Evolutionary conservation across 371 early-diverging fungal species (phyloP).

Genomic region (Phascolomyces articulosus): DNA sequence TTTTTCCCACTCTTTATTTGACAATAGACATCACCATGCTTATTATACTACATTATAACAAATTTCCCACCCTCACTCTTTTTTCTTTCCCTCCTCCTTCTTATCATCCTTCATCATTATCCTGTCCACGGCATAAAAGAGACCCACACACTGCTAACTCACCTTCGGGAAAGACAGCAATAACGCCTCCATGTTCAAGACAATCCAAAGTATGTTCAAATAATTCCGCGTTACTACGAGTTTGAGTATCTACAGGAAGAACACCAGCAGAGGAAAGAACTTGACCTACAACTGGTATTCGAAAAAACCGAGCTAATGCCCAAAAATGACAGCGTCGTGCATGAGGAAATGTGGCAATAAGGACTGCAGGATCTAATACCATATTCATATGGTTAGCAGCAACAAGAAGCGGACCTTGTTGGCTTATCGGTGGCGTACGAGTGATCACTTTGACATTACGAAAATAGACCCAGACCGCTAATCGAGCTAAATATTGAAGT

Average conservation of each 20-base stretch:
- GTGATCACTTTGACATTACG: conserved; percentile 49
- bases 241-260: conserved; percentile 59
- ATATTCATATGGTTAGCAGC: conserved; percentile 63
- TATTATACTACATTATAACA: too few species aligned
- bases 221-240: conserved; percentile 54
- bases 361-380: conserved; percentile 60
- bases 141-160: too few species aligned
- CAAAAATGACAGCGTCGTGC: conserved; percentile 59
- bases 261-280: conserved; percentile 53
- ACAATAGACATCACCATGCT: too few species aligned
- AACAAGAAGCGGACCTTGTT: conserved; percentile 42
- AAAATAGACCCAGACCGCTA: conserved; percentile 52
- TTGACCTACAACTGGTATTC: conserved; percentile 43
- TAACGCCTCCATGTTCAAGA: conserved; percentile 50
- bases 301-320: conserved; percentile 59
- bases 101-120: neutral
- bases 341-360: conserved; percentile 57
- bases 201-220: conserved; percentile 55
- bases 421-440: conserved; percentile 31
- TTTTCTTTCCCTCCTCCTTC: too few species aligned
- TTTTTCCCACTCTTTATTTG: too few species aligned
- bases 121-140: too few species aligned
- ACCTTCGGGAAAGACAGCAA: conserved; percentile 67
- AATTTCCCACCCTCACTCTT: too few species aligned
- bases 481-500: conserved; percentile 40